phyloP scores from a whole-genome alignment of 2,329 filamentous ascomycete genomes.

The Diaporthe ilicicola region DNA sequence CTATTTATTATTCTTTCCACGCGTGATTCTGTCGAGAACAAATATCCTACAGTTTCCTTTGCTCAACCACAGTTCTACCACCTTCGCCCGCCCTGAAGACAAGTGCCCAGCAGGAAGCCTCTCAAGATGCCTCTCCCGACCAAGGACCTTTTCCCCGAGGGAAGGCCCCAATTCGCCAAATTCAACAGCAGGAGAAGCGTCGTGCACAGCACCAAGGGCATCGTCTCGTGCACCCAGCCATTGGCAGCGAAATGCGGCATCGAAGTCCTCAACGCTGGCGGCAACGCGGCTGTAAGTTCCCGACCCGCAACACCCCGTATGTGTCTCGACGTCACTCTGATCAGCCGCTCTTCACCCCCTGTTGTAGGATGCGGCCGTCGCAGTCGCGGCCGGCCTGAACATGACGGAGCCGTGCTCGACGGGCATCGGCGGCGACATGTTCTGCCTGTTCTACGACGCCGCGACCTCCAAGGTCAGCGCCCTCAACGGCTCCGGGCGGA shows the following conservation, averaged over 20 bases:
- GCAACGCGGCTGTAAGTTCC: constrained; percentile 85
- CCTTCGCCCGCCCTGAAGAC: neutral
- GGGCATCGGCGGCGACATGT: constrained; percentile 97
- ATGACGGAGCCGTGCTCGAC: constrained; percentile 93
- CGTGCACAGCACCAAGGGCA: constrained; percentile 91
- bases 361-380: constrained; percentile 88
- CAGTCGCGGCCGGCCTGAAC: constrained; percentile 90
- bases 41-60: neutral
- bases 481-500: constrained; percentile 92
- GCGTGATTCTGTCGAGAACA: neutral
- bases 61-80: neutral
- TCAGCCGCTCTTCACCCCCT: constrained; percentile 16
- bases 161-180: constrained; percentile 62
- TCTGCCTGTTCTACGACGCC: constrained; percentile 91
- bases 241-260: constrained; percentile 89
- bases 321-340: neutral
- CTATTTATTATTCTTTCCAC: neutral
- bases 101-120: neutral
- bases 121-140: constrained; percentile 57
- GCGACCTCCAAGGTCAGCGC: constrained; percentile 82
- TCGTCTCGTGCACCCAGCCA: constrained; percentile 89
- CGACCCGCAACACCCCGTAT: too few species aligned
- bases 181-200: constrained; percentile 88
- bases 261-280: constrained; percentile 83
- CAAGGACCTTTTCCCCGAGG: constrained; percentile 55